These are phyloP conservation scores for Shiraia sp. DNA, from an alignment of 2,329 filamentous ascomycete genomes.

Conservation along the genomic window DNA sequence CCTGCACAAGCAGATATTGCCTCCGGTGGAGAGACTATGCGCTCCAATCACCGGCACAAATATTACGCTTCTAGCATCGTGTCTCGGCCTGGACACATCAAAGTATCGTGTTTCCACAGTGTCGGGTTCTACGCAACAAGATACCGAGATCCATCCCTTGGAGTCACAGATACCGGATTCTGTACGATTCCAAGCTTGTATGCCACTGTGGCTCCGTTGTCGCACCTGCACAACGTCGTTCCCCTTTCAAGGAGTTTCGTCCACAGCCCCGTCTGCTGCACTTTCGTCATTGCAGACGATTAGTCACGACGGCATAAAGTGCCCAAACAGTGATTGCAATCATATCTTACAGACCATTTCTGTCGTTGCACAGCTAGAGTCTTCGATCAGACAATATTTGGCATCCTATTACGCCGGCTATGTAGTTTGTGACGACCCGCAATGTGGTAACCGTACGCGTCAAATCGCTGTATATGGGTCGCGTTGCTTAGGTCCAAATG, in stretches of 20 bases:
- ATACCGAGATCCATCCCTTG: conserved; percentile 72
- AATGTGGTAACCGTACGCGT: conserved; percentile 83
- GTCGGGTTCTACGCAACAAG: conserved; percentile 51
- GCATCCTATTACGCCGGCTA: conserved; percentile 89
- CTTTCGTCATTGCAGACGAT: conserved; percentile 44
- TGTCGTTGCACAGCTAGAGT: conserved; percentile 84
- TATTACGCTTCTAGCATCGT: conserved; percentile 85
- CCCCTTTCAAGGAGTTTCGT: conserved; percentile 73
- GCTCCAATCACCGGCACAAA: conserved; percentile 95
- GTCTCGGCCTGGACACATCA: conserved; percentile 85
- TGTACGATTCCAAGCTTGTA: conserved; percentile 82
- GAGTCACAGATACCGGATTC: conserved; percentile 94
- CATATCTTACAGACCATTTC: conserved; percentile 69
- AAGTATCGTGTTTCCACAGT: conserved; percentile 77
- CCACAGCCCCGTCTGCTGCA: conserved; percentile 13
- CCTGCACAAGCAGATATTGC: conserved; percentile 96
- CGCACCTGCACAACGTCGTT: conserved; percentile 74
- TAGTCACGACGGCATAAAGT: conserved; percentile 75
- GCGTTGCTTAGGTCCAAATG: conserved; percentile 84
- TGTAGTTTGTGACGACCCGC: conserved; percentile 86
- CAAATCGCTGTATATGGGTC: conserved; percentile 93
- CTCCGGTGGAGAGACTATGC: conserved; percentile 94
- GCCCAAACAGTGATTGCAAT: conserved; percentile 66
- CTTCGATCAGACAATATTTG: conserved; percentile 76
- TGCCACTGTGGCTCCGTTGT: conserved; percentile 77